Conservation (phyloP, 208 protist species). For the Acanthamoeba lenticulata region DNA sequence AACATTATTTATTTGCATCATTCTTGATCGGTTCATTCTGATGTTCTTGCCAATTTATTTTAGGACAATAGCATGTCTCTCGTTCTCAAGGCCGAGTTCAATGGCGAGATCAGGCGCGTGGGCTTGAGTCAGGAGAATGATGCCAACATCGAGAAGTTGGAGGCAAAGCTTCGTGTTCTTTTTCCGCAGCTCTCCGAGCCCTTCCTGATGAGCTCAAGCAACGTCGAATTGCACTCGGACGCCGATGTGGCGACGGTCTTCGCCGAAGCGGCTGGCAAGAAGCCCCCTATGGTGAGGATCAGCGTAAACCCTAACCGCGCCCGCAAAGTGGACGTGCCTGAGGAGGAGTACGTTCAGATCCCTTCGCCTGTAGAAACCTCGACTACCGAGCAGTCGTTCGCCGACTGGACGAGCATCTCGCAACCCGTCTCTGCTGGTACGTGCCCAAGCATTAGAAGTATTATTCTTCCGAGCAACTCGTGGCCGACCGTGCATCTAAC, state of each 20-base stretch:
- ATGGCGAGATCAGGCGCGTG: neutral
- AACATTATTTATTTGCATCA: too few species aligned
- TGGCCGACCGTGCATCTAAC: too few species aligned
- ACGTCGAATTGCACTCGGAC: neutral
- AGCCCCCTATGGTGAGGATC: neutral
- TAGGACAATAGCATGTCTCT: neutral
- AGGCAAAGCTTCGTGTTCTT: neutral
- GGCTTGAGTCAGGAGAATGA: neutral
- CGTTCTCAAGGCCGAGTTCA: neutral
- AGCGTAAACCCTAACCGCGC: neutral
- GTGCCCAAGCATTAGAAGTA: too few species aligned
- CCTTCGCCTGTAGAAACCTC: neutral
- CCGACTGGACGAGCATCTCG: neutral
- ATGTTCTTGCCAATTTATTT: too few species aligned
- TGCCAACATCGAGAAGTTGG: neutral
- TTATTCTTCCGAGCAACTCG: too few species aligned
- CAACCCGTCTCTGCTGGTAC: too few species aligned
- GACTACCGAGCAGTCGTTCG: neutral
- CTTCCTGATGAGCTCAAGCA: neutral
- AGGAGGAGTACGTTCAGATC: neutral
- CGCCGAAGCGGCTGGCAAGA: neutral
- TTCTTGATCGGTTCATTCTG: too few species aligned
- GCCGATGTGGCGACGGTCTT: neutral
- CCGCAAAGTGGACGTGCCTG: neutral
- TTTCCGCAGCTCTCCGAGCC: neutral